Conservation (phyloP, 2,329 filamentous ascomycete genomes). For the Chaetomiaceae sp. region DNA sequence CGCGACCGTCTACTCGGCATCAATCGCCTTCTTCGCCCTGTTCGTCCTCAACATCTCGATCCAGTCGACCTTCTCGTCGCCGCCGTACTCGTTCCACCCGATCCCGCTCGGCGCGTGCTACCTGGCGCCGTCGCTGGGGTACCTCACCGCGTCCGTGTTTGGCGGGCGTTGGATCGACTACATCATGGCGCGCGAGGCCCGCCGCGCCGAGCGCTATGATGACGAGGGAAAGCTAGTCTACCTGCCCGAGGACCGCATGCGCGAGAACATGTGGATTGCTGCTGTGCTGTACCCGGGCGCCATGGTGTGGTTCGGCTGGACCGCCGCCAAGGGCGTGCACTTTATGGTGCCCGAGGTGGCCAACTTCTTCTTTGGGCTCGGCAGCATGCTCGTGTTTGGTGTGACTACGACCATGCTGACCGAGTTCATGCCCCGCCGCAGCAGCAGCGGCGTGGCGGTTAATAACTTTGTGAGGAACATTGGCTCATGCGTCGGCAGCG, state of each 20-base stretch:
- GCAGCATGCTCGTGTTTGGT: conserved; percentile 74
- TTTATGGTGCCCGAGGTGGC: conserved; percentile 61
- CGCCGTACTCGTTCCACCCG: conserved; percentile 64
- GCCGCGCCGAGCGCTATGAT: conserved; percentile 64
- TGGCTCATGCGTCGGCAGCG: conserved; percentile 64
- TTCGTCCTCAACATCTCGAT: conserved; percentile 76
- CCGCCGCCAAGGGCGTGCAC: conserved; percentile 57
- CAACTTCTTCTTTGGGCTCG: conserved; percentile 69
- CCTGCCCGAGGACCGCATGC: conserved; percentile 74
- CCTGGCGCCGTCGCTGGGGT: conserved; percentile 70
- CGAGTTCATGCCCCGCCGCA: conserved; percentile 71
- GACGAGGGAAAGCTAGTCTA: conserved; percentile 60
- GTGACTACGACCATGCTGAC: conserved; percentile 77
- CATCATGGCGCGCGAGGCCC: conserved; percentile 75
- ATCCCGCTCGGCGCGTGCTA: conserved; percentile 72
- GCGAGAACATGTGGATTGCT: conserved; percentile 75
- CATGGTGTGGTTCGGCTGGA: conserved; percentile 75
- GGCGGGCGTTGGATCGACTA: conserved; percentile 74
- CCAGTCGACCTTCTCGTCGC: conserved; percentile 60
- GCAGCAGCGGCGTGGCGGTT: conserved; percentile 68
- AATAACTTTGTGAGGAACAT: conserved; percentile 82
- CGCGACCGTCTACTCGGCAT: conserved; percentile 68
- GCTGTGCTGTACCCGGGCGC: conserved; percentile 65
- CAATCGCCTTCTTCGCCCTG: conserved; percentile 68
- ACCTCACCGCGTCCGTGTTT: conserved; percentile 61